phyloP scores from a whole-genome alignment of 2,329 filamentous ascomycete species.

The Calonectria henricotiae region DNA sequence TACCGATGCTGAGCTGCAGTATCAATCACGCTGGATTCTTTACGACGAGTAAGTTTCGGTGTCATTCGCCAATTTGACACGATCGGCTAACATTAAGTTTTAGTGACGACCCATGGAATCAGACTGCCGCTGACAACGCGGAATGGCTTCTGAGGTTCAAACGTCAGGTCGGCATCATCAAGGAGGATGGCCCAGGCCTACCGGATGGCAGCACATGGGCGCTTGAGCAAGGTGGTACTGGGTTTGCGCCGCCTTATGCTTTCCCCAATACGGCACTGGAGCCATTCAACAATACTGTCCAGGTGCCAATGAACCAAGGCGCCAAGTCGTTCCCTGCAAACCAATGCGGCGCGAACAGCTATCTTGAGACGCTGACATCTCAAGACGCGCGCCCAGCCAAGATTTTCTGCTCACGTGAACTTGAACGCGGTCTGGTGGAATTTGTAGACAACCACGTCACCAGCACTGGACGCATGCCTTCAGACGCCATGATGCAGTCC shows the following conservation, averaged over 20 bases:
- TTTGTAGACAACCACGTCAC: conserved; percentile 64
- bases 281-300: conserved; percentile 56
- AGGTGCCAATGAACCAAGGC: conserved; percentile 57
- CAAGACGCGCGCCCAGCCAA: conserved; percentile 65
- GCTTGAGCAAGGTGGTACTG: conserved; percentile 67
- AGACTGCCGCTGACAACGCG: conserved; percentile 75
- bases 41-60: neutral
- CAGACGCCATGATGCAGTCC: conserved; percentile 64
- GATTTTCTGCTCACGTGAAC: conserved; percentile 73
- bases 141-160: conserved; percentile 78
- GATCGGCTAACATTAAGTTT: conserved; percentile 42
- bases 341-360: conserved; percentile 66
- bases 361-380: conserved; percentile 63
- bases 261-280: conserved; percentile 62
- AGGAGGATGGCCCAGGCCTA: conserved; percentile 69
- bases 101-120: conserved; percentile 77
- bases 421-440: conserved; percentile 69
- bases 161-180: conserved; percentile 69
- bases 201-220: conserved; percentile 63
- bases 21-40: no score
- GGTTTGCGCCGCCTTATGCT: conserved; percentile 72
- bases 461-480: conserved; percentile 62
- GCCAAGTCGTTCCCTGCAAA: conserved; percentile 63
- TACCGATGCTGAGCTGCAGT: no score
- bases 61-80: neutral